Evolutionary conservation across 768 basidiomycete species (phyloP), one percentile per base, ranked within the genome.

Genomic region (Lentinus tigrinus): DNA sequence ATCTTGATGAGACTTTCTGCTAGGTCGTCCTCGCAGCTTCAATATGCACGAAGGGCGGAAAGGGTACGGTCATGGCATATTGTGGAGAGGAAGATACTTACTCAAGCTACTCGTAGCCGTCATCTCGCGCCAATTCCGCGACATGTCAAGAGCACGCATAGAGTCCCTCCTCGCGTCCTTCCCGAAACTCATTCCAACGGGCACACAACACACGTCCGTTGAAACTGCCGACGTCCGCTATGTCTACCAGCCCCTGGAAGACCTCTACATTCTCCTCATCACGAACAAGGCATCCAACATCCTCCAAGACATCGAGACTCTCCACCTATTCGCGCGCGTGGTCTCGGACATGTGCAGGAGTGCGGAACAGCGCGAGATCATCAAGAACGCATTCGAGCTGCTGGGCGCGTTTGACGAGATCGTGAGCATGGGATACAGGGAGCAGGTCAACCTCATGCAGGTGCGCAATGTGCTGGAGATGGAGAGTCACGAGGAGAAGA

Each of bases 241-340:
- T 70, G 95, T 98, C 61, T 98, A 96, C 73, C 95, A 97, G 68
- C 94, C 95, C 0, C 83, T 98, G 46, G 95, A 97, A 73, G 94
- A 98, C 71, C 85, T 98, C 24, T 98, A 98, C 75, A 96, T 98
- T 59, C 81, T 98, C 64, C 82, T 98, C 63, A 95, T 98, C 75
- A 98, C 96, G 54, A 98, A 98, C 77, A 98, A 97, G 73, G 92
- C 93, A 8, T 94, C 92, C n/a, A 99, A 99, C 69, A 98, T 98
- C 67, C 78, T 99, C 38, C 97, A 97, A 77, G 97, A 98, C 72
- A 96, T 98, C 63, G 91, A 97, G 57, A 99, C 96, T 0, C 81
- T 99, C 0, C 93, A 95, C 65, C 88, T 99, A 37, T 89, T 97
- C 66, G 89, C 95, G 1, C 88, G 96, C 34, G 89, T 97, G 47